Evolutionary conservation across 192 early-diverging fungal genomes (phyloP).

Genomic region (Coemansia sp.): DNA sequence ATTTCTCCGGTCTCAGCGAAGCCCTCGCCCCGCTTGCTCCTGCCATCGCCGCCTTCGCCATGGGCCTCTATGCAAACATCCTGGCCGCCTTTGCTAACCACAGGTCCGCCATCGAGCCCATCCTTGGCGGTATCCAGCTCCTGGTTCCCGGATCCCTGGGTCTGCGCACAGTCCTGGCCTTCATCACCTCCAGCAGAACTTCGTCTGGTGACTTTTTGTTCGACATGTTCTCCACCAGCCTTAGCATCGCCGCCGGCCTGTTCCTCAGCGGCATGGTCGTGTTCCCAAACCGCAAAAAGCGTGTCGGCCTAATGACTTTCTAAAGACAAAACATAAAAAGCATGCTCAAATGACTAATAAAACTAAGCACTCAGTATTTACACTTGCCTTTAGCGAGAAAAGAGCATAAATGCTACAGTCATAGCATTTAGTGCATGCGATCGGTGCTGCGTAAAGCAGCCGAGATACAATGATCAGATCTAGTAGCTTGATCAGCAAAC

Average conservation of each 20-base stretch:
- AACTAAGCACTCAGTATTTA: no score
- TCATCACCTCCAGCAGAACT: slow-evolving; percentile 59
- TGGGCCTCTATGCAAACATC: slow-evolving; percentile 77
- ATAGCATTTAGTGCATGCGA: no score
- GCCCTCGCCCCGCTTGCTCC: slow-evolving; percentile 60
- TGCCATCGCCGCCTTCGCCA: slow-evolving; percentile 70
- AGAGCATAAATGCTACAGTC: no score
- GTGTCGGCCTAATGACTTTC: slow-evolving; percentile 53
- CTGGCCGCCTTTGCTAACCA: slow-evolving; percentile 70
- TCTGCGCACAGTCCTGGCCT: slow-evolving; percentile 61
- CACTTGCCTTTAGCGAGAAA: no score
- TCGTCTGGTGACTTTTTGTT: slow-evolving; percentile 57
- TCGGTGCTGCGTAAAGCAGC: no score
- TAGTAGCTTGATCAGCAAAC: no score
- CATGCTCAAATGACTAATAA: neutral
- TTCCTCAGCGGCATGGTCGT: slow-evolving; percentile 69
- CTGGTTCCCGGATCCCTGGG: slow-evolving; percentile 84
- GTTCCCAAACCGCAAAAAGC: slow-evolving; percentile 57
- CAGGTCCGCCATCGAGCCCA: slow-evolving; percentile 73
- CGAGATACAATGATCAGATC: no score
- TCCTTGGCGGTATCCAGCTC: slow-evolving; percentile 77
- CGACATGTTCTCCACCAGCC: slow-evolving; percentile 62
- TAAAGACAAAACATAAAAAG: slow-evolving; percentile 11
- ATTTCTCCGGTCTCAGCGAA: slow-evolving; percentile 60
- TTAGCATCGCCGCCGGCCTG: slow-evolving; percentile 68